These are phyloP conservation scores for Prunus salicina DNA, from an alignment of 306 rosid genomes.

Conservation along the genomic window DNA sequence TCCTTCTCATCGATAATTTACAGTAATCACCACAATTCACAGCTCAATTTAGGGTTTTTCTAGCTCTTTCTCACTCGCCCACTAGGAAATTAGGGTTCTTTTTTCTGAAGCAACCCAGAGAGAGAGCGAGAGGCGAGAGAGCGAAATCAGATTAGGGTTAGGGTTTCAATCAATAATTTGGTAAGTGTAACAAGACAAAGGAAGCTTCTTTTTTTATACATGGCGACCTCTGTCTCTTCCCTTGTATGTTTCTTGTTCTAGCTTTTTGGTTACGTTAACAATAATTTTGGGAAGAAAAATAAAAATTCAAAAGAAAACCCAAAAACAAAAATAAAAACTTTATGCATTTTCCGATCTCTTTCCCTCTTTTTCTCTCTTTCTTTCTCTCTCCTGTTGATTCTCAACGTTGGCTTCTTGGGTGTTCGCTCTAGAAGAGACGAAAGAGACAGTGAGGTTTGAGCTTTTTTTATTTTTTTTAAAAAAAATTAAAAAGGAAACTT, in stretches of 20 bases:
- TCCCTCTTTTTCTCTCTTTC: background rate
- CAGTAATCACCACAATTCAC: background rate
- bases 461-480: background rate
- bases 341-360: background rate
- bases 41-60: conserved; percentile 17
- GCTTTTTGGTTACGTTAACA: conserved; percentile 16
- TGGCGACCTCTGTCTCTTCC: background rate
- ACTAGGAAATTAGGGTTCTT: conserved; percentile 5
- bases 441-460: background rate
- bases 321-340: background rate
- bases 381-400: background rate
- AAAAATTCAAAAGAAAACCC: background rate
- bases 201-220: background rate
- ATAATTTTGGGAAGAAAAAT: conserved; percentile 1
- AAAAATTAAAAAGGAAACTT: background rate
- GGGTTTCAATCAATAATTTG: conserved; percentile 16
- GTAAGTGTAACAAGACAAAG: background rate
- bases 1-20: conserved; percentile 52
- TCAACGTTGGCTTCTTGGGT: background rate
- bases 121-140: background rate
- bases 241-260: background rate
- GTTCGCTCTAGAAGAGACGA: background rate
- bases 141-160: background rate
- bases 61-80: background rate
- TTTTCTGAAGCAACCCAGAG: background rate